These are phyloP conservation scores for Medicago ruthenica DNA, from an alignment of 306 rosid species.

Conservation along the genomic window DNA sequence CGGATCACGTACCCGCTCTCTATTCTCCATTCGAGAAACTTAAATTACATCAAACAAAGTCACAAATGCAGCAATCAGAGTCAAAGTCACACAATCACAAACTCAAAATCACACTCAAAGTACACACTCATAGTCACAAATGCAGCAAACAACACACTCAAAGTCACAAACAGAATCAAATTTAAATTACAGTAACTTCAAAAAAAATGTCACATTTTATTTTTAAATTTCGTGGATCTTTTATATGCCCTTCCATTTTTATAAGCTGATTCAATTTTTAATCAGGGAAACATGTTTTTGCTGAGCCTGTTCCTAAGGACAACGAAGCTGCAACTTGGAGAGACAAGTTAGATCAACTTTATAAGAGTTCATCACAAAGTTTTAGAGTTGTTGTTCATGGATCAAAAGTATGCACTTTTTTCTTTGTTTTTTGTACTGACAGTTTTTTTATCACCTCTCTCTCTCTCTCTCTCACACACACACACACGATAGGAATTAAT, in stretches of 20 bases:
- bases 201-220: slow-evolving; percentile 37
- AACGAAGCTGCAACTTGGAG: slow-evolving; percentile 98
- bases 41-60: too few species aligned
- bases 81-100: too few species aligned
- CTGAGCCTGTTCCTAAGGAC: slow-evolving; percentile 91
- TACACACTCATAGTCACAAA: too few species aligned
- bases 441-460: slow-evolving; percentile 1
- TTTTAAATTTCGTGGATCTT: slow-evolving; percentile 27
- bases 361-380: slow-evolving; percentile 93
- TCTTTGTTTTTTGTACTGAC: slow-evolving; percentile 27
- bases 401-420: slow-evolving; percentile 72
- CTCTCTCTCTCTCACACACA: not conserved
- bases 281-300: slow-evolving; percentile 89
- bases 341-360: slow-evolving; percentile 96
- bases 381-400: slow-evolving; percentile 97
- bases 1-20: too few species aligned
- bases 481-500: not conserved
- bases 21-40: too few species aligned
- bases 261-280: slow-evolving; percentile 36
- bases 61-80: too few species aligned
- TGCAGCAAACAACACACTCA: too few species aligned
- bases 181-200: too few species aligned
- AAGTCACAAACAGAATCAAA: too few species aligned
- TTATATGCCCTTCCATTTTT: slow-evolving; percentile 7
- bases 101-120: too few species aligned